Base-by-base conservation (phyloP, 1,284 basidiomycete species). In the Peniophora sp. region DNA sequence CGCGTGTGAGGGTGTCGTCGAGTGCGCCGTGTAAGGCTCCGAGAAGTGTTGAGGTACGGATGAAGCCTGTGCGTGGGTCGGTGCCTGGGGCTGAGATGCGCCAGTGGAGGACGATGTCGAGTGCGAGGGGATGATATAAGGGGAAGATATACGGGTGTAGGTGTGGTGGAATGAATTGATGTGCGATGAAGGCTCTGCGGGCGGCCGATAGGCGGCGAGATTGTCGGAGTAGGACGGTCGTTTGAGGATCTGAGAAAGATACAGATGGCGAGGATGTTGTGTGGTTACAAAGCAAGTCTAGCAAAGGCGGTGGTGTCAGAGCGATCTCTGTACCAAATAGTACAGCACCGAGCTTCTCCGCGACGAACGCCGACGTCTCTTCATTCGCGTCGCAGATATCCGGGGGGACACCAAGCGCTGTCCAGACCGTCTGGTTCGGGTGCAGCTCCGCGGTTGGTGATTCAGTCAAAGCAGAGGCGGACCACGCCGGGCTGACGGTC, bases 91-190 rank as follows among this genome's bases (percentile, higher is more conserved):
- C n/a, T 5, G 38, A 20, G 24, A 87, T 73, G 51, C 78, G 73
- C 89, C 90, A 95, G 60, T 80, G 83, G 35, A 95, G 56, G 45
- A 89, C 57, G 45, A 94, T 57, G 62, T 94, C 87, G 35, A 93
- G 66, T 11, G 84, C 72, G 23, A 74, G 65, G 0, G 91, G 86
- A 56, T 87, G 79, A 64, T 90, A 83, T 3, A 94, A 72, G 2
- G 93, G 89, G 63, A 96, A 93, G 45, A 93, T 77, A 34, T 65
- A 64, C 0, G 74, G 69, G 54, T 83, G 72, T 1, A 74, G 70
- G 1, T 65, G 51, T 2, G 66, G 41, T 0, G 86, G 75, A 20
- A 96, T 83, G 51, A 85, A 75, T 0, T 83, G 81, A 62, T 90
- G 81, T 23, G 73, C 63, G 23, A 63, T 60, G 49, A 62, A 59